phyloP scores from a whole-genome alignment of 129 eudicot species.

The Erigeron canadensis region DNA sequence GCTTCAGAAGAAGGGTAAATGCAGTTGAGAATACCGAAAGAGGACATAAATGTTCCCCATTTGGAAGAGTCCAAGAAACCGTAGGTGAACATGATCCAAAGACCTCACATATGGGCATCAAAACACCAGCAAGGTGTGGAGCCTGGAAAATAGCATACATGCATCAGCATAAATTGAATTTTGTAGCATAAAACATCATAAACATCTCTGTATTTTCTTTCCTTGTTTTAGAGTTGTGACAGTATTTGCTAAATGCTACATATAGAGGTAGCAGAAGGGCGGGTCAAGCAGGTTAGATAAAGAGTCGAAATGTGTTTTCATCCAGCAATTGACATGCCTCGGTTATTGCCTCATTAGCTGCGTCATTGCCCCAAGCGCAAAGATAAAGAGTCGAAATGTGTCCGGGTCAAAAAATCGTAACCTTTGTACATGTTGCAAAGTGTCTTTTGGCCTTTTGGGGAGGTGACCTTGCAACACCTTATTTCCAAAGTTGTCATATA shows the following conservation, averaged over 20 bases:
- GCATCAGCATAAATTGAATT: not conserved
- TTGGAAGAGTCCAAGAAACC: conserved; percentile 60
- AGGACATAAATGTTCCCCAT: conserved; percentile 32
- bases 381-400: conserved; percentile 41
- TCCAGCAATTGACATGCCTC: conserved; percentile 99
- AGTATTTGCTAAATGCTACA: not conserved
- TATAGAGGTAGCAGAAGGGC: not conserved
- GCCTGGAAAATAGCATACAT: conserved; percentile 34
- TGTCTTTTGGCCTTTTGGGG: not conserved
- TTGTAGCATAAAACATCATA: not conserved
- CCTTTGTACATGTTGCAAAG: not conserved
- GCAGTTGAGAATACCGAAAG: conserved; percentile 40
- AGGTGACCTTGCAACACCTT: not conserved
- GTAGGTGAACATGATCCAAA: conserved; percentile 41
- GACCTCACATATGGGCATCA: conserved; percentile 46
- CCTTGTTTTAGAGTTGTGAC: conserved; percentile 6
- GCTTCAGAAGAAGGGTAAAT: conserved; percentile 55
- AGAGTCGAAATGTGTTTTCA: conserved; percentile 76
- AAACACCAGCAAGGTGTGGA: conserved; percentile 57
- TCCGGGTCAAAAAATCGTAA: not conserved
- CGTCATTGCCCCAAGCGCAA: conserved; percentile 99
- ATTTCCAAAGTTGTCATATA: not conserved
- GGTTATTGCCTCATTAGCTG: conserved; percentile 88
- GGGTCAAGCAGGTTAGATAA: not conserved
- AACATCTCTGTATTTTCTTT: conserved; percentile 5